These are phyloP conservation scores for Serendipita vermifera DNA, from an alignment of 768 basidiomycete genomes.

Conservation along the genomic window DNA sequence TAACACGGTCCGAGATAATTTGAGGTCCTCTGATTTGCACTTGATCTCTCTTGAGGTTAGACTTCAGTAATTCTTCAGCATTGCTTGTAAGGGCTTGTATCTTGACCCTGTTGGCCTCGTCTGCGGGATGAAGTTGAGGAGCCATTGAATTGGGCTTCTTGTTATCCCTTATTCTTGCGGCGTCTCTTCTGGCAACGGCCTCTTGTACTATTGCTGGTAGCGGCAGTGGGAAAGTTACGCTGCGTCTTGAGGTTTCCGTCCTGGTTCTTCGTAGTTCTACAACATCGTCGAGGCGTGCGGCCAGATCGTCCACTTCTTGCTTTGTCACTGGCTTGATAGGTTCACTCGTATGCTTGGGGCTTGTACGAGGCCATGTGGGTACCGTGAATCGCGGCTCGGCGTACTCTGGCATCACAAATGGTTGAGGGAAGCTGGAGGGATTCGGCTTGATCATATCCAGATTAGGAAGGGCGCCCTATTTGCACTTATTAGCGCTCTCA, in stretches of 20 bases:
- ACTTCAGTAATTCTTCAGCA: neutral
- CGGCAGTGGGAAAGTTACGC: neutral
- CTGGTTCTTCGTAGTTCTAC: neutral
- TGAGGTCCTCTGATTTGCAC: neutral
- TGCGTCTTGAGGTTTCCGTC: neutral
- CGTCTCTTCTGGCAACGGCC: neutral
- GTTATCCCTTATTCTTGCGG: neutral
- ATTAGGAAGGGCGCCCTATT: neutral
- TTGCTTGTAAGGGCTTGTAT: neutral
- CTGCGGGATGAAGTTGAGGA: too few species aligned
- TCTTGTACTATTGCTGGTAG: neutral
- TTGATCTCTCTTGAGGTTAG: neutral
- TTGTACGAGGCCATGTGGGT: neutral
- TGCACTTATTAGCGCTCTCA: too few species aligned
- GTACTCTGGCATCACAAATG: neutral
- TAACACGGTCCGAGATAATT: neutral
- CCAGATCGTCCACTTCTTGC: neutral
- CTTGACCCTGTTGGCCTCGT: too few species aligned
- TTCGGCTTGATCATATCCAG: neutral
- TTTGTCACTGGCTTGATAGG: neutral
- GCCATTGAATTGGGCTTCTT: too few species aligned
- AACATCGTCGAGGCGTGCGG: neutral
- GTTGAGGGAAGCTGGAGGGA: neutral
- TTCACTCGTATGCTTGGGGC: neutral
- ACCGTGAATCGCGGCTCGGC: neutral